Evolutionary conservation across 2,329 filamentous ascomycete genomes (phyloP).

Genomic region (Bertia moriformis): DNA sequence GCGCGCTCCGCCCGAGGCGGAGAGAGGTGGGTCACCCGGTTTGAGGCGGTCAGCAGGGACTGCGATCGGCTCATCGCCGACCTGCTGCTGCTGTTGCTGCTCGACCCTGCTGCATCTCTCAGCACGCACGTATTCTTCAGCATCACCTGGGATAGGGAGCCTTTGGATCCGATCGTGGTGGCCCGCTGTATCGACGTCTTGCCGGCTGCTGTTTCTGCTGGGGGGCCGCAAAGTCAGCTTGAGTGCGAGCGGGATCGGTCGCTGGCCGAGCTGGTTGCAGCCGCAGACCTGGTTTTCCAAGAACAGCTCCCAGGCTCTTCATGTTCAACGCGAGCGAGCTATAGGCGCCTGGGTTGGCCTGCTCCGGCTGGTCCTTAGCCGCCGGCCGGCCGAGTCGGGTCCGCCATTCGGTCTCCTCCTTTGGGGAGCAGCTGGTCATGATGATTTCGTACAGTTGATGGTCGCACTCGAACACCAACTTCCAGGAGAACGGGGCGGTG

Average conservation of each 20-base stretch:
- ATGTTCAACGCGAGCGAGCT: conserved; percentile 57
- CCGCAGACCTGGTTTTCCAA: conserved; percentile 54
- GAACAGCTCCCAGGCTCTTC: conserved; percentile 60
- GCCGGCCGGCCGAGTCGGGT: conserved; percentile 41
- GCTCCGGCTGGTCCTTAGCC: conserved; percentile 28
- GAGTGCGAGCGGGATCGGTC: too few relatives aligned
- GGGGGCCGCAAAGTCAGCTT: too few relatives aligned
- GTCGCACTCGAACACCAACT: conserved; percentile 67
- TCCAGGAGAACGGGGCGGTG: conserved; percentile 80
- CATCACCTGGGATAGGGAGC: conserved; percentile 60
- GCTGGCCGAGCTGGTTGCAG: too few relatives aligned
- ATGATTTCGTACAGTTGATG: conserved; percentile 71
- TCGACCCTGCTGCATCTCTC: conserved; percentile 34
- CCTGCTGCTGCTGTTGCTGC: too few relatives aligned
- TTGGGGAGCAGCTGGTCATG: conserved; percentile 69
- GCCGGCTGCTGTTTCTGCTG: too few relatives aligned
- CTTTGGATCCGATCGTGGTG: conserved; percentile 57
- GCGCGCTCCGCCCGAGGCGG: conserved; percentile 64
- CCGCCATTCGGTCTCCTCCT: conserved; percentile 72
- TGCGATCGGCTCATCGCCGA: conserved; percentile 61
- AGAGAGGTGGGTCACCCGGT: conserved; percentile 53
- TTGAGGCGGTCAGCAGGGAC: conserved; percentile 58
- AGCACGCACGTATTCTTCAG: conserved; percentile 70
- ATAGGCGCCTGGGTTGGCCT: conserved; percentile 29
- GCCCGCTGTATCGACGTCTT: conserved; percentile 69